A percentile compares a stretch with the other conserved stretches of the same genome.
phyloP scores from a whole-genome alignment of 768 basidiomycete species.

The Clathrus columnatus region DNA sequence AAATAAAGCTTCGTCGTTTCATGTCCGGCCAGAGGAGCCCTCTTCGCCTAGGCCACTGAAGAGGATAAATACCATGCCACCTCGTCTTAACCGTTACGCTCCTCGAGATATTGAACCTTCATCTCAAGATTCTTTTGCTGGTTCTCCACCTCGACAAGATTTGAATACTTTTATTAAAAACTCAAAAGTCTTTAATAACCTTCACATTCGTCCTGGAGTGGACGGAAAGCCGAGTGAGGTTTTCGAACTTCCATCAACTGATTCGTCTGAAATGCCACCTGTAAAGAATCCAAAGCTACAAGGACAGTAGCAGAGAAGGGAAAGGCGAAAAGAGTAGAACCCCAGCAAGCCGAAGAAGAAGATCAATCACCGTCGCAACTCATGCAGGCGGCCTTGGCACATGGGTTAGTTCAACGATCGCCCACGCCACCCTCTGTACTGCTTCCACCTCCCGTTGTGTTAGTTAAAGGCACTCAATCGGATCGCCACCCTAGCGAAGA shows the following conservation, averaged over 20 bases:
- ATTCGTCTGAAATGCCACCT: not conserved
- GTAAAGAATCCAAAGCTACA: not conserved
- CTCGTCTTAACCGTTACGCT: conserved; percentile 6
- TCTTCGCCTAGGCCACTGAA: not conserved
- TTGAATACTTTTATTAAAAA: not conserved
- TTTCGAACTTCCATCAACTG: not conserved
- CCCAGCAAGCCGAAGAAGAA: not conserved
- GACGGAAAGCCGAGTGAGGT: not conserved
- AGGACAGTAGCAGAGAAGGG: not conserved
- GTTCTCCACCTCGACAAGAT: conserved; percentile 4
- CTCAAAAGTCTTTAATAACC: not conserved
- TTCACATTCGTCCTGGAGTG: not conserved
- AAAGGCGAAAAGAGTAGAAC: not conserved
- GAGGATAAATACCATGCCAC: conserved; percentile 6
- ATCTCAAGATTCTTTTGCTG: conserved; percentile 10
- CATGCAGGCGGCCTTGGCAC: conserved; percentile 1
- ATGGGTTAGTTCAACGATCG: not conserved
- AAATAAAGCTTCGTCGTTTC: conserved; percentile 3
- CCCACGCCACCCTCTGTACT: not conserved
- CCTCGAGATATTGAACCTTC: conserved; percentile 7
- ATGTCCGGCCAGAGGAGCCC: not conserved
- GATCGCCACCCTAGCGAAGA: not conserved
- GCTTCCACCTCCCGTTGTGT: not conserved
- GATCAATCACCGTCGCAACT: not conserved
- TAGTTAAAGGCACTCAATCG: conserved; percentile 5